phyloP scores from a whole-genome alignment of 163 green algal species.

The Chlamydomonas reinhardtii region DNA sequence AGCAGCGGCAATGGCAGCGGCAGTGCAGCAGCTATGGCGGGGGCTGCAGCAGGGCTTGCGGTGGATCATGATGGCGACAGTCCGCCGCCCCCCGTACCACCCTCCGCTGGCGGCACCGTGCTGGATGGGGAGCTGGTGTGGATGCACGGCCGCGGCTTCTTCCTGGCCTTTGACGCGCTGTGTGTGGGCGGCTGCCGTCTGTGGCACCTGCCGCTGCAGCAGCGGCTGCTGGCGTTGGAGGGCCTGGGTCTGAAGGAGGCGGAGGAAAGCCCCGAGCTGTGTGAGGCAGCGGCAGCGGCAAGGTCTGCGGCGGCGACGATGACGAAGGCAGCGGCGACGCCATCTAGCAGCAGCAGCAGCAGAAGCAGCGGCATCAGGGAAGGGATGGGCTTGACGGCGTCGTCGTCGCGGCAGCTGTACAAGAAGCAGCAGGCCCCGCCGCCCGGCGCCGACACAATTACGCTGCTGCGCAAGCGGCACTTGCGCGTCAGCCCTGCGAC shows the following conservation, averaged over 20 bases:
- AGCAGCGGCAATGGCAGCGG: too few species aligned
- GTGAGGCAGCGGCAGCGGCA: not conserved
- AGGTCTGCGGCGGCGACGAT: slow-evolving; percentile 18
- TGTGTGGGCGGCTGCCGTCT: slow-evolving; percentile 11
- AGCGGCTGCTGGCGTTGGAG: slow-evolving; percentile 33
- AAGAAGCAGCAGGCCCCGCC: slow-evolving; percentile 59
- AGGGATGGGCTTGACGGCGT: too few species aligned
- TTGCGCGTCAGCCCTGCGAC: not conserved
- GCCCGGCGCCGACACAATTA: slow-evolving; percentile 12
- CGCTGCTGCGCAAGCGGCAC: slow-evolving; percentile 49
- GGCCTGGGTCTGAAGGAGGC: slow-evolving; percentile 18
- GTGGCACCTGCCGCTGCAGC: slow-evolving; percentile 45
- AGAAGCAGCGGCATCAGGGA: too few species aligned
- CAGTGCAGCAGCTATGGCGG: too few species aligned
- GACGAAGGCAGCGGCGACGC: too few species aligned
- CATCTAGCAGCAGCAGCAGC: too few species aligned
- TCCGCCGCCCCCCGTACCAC: not conserved
- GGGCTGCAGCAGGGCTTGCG: not conserved
- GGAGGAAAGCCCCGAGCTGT: not conserved
- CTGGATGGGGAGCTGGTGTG: slow-evolving; percentile 60
- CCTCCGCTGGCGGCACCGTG: slow-evolving; percentile 12
- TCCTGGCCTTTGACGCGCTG: slow-evolving; percentile 54
- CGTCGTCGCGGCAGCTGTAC: too few species aligned
- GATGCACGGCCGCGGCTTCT: slow-evolving; percentile 42
- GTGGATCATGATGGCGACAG: too few species aligned